Conservation (phyloP, 2,329 filamentous ascomycete genomes). For the Aspergillus neotritici region DNA sequence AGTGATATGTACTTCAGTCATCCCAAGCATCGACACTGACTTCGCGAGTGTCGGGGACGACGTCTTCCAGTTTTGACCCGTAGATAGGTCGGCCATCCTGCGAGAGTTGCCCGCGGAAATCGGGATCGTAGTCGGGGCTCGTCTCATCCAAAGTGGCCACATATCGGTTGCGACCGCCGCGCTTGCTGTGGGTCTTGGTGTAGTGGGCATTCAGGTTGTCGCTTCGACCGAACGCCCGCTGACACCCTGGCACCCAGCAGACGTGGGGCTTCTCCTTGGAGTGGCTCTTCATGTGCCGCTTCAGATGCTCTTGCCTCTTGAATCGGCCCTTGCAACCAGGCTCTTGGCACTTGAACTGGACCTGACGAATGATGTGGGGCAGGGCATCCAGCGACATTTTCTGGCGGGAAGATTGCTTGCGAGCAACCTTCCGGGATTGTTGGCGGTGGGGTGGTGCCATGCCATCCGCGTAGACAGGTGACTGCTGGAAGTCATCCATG, state of each 20-base stretch:
- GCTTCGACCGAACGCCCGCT: constrained; percentile 39
- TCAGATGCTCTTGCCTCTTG: constrained; percentile 46
- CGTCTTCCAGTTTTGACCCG: constrained; percentile 32
- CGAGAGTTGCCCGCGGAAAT: constrained; percentile 41
- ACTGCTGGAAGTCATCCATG: constrained; percentile 31
- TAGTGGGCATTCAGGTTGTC: constrained; percentile 45
- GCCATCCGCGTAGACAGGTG: constrained; percentile 29
- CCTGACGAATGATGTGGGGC: constrained; percentile 36
- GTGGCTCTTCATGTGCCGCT: constrained; percentile 46
- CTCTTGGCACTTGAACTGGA: constrained; percentile 40
- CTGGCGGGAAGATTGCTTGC: constrained; percentile 30
- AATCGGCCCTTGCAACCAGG: constrained; percentile 43
- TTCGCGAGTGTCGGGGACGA: constrained; percentile 29
- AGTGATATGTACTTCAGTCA: constrained; percentile 17
- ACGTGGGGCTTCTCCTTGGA: constrained; percentile 41
- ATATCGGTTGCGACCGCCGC: constrained; percentile 42
- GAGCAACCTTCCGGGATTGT: constrained; percentile 26
- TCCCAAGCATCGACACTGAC: constrained; percentile 31
- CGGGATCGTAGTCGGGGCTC: constrained; percentile 40
- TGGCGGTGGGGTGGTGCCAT: constrained; percentile 28
- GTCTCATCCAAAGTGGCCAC: constrained; percentile 42
- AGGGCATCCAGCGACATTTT: constrained; percentile 33
- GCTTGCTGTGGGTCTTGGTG: constrained; percentile 44
- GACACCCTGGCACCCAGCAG: constrained; percentile 42
- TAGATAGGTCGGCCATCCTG: constrained; percentile 39